Percentiles rank a stretch among this genome's conserved stretches.
Conservation (phyloP, 1,284 basidiomycete genomes). For the Athelia sp. region DNA sequence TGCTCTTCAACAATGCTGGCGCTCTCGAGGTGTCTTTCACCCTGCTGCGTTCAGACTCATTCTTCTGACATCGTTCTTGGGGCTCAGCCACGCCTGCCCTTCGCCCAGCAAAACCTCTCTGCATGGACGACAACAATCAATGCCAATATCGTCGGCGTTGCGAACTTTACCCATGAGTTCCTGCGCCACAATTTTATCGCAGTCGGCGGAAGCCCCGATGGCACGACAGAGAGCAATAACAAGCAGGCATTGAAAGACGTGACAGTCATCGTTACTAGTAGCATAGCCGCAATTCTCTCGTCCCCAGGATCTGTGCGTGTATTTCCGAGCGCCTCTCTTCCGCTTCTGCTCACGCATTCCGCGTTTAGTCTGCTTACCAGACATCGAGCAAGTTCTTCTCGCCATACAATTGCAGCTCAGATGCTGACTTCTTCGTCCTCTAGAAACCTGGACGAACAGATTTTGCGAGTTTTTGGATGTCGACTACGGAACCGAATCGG, state of each 20-base stretch:
- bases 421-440: background rate
- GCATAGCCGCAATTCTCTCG: background rate
- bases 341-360: background rate
- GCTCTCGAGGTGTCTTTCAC: background rate
- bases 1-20: conserved; percentile 1
- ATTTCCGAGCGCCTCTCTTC: background rate
- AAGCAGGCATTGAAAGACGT: background rate
- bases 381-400: background rate
- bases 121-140: background rate
- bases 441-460: background rate
- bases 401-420: background rate
- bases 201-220: background rate
- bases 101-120: background rate
- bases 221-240: background rate
- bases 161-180: background rate
- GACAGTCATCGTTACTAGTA: background rate
- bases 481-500: background rate
- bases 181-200: background rate
- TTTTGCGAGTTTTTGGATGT: background rate
- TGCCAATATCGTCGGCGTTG: background rate
- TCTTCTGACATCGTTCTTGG: background rate
- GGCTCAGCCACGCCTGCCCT: background rate
- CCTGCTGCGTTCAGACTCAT: background rate
- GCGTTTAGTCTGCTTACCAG: background rate
- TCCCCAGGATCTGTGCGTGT: background rate